phyloP scores from a whole-genome alignment of 257 asterid genomes.

The Solanum dulcamara region DNA sequence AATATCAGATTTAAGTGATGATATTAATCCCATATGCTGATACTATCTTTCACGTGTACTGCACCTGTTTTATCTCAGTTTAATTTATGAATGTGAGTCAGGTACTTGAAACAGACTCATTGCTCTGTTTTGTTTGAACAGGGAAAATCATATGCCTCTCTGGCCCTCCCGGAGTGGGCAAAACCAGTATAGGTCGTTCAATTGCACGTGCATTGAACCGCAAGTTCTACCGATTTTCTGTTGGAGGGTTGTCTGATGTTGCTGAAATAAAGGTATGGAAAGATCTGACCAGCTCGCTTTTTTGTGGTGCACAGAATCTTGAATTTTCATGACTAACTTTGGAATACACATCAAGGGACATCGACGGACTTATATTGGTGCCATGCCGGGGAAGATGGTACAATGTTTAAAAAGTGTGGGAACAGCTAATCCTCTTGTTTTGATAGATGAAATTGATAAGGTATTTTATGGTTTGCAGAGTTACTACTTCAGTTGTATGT shows the following conservation, averaged over 20 bases:
- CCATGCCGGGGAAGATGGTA: conserved; percentile 99
- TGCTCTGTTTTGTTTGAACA: conserved; percentile 17
- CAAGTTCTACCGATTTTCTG: conserved; percentile 93
- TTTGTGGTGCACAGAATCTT: background rate
- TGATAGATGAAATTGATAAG: conserved; percentile 98
- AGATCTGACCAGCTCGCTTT: background rate
- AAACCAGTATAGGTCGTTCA: conserved; percentile 97
- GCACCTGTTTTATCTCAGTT: background rate
- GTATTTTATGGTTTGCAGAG: conserved; percentile 20
- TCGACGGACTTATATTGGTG: conserved; percentile 98
- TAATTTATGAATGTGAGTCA: background rate
- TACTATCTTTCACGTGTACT: background rate
- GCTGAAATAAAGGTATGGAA: conserved; percentile 87
- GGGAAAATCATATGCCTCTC: conserved; percentile 96
- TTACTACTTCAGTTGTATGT: background rate
- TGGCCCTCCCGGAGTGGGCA: conserved; percentile 99
- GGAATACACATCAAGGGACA: conserved; percentile 57
- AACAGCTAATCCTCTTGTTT: conserved; percentile 96
- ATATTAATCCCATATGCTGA: background rate
- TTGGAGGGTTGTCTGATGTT: conserved; percentile 99
- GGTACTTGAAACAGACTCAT: background rate
- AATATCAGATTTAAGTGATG: background rate
- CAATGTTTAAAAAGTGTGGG: conserved; percentile 94
- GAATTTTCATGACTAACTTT: conserved; percentile 6
- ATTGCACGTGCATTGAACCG: conserved; percentile 98